These are phyloP conservation scores for Carex scoparia DNA, from an alignment of 176 grass and related monocot genomes.

Conservation along the genomic window DNA sequence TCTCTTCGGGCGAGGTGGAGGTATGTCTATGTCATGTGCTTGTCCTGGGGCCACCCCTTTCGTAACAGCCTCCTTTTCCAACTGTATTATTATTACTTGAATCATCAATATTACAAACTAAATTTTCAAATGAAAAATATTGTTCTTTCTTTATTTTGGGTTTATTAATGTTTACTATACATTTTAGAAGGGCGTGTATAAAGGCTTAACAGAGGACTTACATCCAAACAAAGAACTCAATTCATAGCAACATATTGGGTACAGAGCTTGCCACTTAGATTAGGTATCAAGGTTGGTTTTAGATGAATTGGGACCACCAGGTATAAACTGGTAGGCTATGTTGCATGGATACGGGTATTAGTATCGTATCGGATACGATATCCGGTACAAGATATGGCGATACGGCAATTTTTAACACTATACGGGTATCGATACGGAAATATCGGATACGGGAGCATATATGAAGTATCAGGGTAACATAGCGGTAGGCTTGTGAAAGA, in stretches of 20 bases:
- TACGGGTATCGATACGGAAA: no score
- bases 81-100: constrained; percentile 51
- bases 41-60: constrained; percentile 65
- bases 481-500: neutral
- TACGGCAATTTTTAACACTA: no score
- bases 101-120: neutral
- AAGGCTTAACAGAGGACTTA: neutral
- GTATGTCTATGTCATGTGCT: constrained; percentile 87
- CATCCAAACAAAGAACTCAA: neutral
- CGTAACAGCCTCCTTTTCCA: constrained; percentile 84
- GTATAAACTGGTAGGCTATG: neutral
- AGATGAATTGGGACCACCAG: neutral
- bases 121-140: neutral
- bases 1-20: constrained; percentile 93
- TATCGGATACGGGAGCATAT: no score
- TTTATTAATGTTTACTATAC: constrained; percentile 3
- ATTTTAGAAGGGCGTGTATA: neutral
- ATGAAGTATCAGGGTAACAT: no score
- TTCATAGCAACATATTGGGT: constrained; percentile 2
- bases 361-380: no score
- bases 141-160: constrained; percentile 3
- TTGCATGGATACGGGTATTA: no score
- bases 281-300: neutral
- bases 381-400: no score
- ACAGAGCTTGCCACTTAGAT: constrained; percentile 1